Evolutionary conservation across 2,329 filamentous ascomycete species (phyloP), one percentile per base, ranked within the genome.

Genomic region (Fusarium chaquense): DNA sequence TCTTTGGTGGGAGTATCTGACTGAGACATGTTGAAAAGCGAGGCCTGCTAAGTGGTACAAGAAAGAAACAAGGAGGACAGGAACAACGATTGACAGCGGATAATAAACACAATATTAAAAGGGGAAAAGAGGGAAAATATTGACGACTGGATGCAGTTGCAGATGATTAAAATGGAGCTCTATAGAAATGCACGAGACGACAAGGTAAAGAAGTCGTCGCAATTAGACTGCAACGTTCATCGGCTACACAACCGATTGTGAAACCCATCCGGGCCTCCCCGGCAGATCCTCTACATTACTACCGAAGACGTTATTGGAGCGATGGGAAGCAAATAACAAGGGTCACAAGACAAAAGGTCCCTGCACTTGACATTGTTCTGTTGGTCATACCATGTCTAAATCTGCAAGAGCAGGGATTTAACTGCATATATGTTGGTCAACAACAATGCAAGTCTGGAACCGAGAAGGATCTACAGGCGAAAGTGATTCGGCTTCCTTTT

Each of bases 1-100:
- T 58, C 50, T 30, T 62, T 46, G 20, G 20, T 65, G 30, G 45
- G 45, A 47, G 43, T 53, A 53, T 40, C 62, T 44, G 53, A 59
- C 24, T 55, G 43, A 57, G 65, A 60, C 67, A 70, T 70, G 5
- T 32, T 62, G n/a, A 35, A 10, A 26, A 41, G 15, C 16, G 11
- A 30, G 26, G 33, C 32, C n/a, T 30, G 11, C 20, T 13, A 10
- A 22, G 20, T 18, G 26, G 3, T 15, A 24, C 12, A 3, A 10
- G 15, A 32, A 40, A 40, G 26, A 11, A 11, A 13, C 18, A 51
- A 36, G 8, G 2, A 15, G 20, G n/a, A 26, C 6, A 38, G 20
- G 24, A 56, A 32, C 13, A 33, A 18, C 16, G 5, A 20, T 16
- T 16, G 35, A 51, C 20, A 38, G 38, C 30, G n/a, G 5, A 5